These are phyloP conservation scores for Daldinia concentrica DNA, from an alignment of 495 filamentous ascomycete species.

Conservation along the genomic window DNA sequence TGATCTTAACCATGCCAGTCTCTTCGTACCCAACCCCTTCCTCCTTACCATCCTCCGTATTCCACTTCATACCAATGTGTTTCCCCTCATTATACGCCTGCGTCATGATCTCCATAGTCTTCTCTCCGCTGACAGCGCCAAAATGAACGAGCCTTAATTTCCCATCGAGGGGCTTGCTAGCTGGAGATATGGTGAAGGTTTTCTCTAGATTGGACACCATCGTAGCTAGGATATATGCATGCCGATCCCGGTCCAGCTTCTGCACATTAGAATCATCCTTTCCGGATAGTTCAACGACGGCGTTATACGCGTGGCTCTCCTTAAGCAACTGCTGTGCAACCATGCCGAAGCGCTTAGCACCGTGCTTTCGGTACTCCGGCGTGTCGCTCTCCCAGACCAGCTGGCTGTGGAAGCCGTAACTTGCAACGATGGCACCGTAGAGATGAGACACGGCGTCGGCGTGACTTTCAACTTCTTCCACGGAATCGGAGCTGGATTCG, in stretches of 20 bases:
- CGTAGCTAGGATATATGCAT: slow-evolving; percentile 77
- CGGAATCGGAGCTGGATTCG: slow-evolving; percentile 30
- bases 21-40: slow-evolving; percentile 70
- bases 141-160: slow-evolving; percentile 78
- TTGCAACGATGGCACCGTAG: slow-evolving; percentile 82
- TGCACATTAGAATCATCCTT: slow-evolving; percentile 43
- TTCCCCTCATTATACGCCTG: slow-evolving; percentile 76
- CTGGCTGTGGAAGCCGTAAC: slow-evolving; percentile 87
- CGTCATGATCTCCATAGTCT: slow-evolving; percentile 78
- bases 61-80: slow-evolving; percentile 66
- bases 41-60: slow-evolving; percentile 39
- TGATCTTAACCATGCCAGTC: slow-evolving; percentile 69
- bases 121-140: slow-evolving; percentile 66
- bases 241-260: slow-evolving; percentile 41
- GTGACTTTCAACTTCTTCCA: slow-evolving; percentile 5
- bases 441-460: slow-evolving; percentile 50
- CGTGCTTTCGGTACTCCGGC: slow-evolving; percentile 74
- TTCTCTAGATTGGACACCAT: slow-evolving; percentile 82
- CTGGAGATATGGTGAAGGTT: slow-evolving; percentile 79
- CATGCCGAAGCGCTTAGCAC: slow-evolving; percentile 80
- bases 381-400: slow-evolving; percentile 91
- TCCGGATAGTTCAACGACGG: slow-evolving; percentile 55
- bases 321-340: slow-evolving; percentile 78
- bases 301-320: slow-evolving; percentile 73
- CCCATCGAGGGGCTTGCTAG: slow-evolving; percentile 70